These are phyloP conservation scores for Pseudopithomyces chartarum DNA, from an alignment of 2,329 filamentous ascomycete genomes.

Conservation along the genomic window DNA sequence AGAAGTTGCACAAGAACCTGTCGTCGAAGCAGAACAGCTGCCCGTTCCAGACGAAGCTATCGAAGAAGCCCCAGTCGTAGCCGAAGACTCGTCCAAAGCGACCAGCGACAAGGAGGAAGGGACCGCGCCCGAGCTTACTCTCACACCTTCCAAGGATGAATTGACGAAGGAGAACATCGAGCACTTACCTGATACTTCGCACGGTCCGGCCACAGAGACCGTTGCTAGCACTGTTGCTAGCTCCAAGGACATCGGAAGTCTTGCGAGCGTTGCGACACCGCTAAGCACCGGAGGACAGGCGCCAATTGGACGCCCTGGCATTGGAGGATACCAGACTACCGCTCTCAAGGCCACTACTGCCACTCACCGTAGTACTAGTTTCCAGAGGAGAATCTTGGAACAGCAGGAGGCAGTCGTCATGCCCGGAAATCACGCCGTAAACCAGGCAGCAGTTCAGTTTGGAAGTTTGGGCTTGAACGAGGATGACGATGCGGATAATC, in stretches of 20 bases:
- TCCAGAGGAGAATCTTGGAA: constrained; percentile 84
- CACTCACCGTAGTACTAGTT: constrained; percentile 72
- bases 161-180: constrained; percentile 93
- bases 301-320: constrained; percentile 64
- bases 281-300: constrained; percentile 58
- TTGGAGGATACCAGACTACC: constrained; percentile 78
- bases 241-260: constrained; percentile 72
- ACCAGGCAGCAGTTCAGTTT: constrained; percentile 92
- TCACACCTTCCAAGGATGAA: constrained; percentile 77
- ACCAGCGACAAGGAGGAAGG: constrained; percentile 52
- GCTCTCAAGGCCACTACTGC: constrained; percentile 76
- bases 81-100: constrained; percentile 32
- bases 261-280: constrained; percentile 59
- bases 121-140: constrained; percentile 54
- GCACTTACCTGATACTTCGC: constrained; percentile 81
- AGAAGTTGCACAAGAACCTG: constrained; percentile 45
- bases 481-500: constrained; percentile 64
- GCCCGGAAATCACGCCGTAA: constrained; percentile 94
- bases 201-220: constrained; percentile 77
- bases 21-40: constrained; percentile 48
- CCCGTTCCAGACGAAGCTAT: constrained; percentile 45
- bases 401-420: constrained; percentile 98
- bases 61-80: constrained; percentile 32
- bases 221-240: constrained; percentile 88
- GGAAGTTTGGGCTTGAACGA: constrained; percentile 91